Percentiles rank a stretch among this genome's conserved stretches.
Evolutionary conservation across 164 flowering plant genomes (phyloP).

Genomic region (Piper betle): DNA sequence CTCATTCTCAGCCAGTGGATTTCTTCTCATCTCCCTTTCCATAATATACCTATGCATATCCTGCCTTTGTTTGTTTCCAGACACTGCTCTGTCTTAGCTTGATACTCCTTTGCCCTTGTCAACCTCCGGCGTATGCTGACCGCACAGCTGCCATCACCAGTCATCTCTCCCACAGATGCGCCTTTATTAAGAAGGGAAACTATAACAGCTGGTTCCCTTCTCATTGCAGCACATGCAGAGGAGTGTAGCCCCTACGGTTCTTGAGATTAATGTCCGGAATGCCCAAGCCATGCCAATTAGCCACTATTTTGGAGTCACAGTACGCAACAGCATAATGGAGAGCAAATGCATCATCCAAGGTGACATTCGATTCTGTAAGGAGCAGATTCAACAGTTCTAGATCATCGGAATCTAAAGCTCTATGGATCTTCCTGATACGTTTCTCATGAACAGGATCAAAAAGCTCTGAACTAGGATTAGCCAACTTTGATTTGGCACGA

Average conservation of each 20-base stretch:
- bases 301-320: slow-evolving; percentile 55
- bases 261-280: slow-evolving; percentile 40
- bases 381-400: slow-evolving; percentile 58
- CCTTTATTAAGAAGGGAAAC: slow-evolving; percentile 44
- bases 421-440: slow-evolving; percentile 38
- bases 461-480: slow-evolving; percentile 4
- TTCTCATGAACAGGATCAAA: slow-evolving; percentile 35
- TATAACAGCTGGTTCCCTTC: slow-evolving; percentile 56
- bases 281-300: slow-evolving; percentile 38
- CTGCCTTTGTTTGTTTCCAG: slow-evolving; percentile 46
- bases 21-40: slow-evolving; percentile 48
- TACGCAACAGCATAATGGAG: slow-evolving; percentile 70
- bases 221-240: slow-evolving; percentile 64
- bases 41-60: slow-evolving; percentile 54
- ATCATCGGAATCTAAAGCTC: slow-evolving; percentile 70
- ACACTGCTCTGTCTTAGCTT: slow-evolving; percentile 37
- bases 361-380: slow-evolving; percentile 34
- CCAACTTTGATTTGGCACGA: slow-evolving; percentile 17
- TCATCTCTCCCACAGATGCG: slow-evolving; percentile 37
- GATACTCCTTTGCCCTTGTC: slow-evolving; percentile 62
- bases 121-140: slow-evolving; percentile 42
- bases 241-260: slow-evolving; percentile 45
- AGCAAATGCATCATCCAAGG: slow-evolving; percentile 55
- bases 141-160: slow-evolving; percentile 44
- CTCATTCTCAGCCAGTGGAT: slow-evolving; percentile 25